Evolutionary conservation across 2,329 filamentous ascomycete genomes (phyloP), one percentile per base, ranked within the genome.

Genomic region (Leptographium procerum): DNA sequence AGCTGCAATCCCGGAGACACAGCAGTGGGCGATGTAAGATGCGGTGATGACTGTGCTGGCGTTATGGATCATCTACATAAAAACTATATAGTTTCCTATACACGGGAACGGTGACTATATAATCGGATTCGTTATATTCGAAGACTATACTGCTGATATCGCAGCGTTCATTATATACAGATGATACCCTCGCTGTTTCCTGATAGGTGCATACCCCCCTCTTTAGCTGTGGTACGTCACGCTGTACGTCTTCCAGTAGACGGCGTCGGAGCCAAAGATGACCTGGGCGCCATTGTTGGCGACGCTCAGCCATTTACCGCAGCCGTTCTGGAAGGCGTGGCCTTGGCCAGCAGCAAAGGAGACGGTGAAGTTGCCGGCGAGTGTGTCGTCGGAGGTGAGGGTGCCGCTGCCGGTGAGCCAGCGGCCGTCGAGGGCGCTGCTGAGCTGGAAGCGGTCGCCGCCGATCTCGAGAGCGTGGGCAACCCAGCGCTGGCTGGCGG

Each of bases 401-500:
- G 34, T 36, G 47, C 52, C 59, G 47, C 47, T 52, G 31, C 56
- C 29, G 4, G 55, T 75, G 24, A 59, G 57, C 29, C 47, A 59
- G 24, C 48, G 24, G 9, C 56, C 56, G 29, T 65, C 60, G 5
- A 57, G 55, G 22, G 61, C 62, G 43, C 63, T 65, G 45, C 60
- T 59, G 9, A 69, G 43, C 0, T 56, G 62, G 36, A 70, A 70
- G 8, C 65, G 54, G n/a, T 60, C 57, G 13, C 65, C 62, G 9
- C 67, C 67, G 7, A 63, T 52, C 53, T 61, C 55, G 1, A 60
- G 56, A 5, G 73, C 72, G 59, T 80, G 75, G 0, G 77, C 68
- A 1, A 80, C 69, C 75, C 77, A 80, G 29, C 77, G 71, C 62
- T 81, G 77, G 1, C 65, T 59, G 28, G 70, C 69, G n/a, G 63